phyloP scores from a whole-genome alignment of 768 basidiomycete species.

The Pisolithus microcarpus region DNA sequence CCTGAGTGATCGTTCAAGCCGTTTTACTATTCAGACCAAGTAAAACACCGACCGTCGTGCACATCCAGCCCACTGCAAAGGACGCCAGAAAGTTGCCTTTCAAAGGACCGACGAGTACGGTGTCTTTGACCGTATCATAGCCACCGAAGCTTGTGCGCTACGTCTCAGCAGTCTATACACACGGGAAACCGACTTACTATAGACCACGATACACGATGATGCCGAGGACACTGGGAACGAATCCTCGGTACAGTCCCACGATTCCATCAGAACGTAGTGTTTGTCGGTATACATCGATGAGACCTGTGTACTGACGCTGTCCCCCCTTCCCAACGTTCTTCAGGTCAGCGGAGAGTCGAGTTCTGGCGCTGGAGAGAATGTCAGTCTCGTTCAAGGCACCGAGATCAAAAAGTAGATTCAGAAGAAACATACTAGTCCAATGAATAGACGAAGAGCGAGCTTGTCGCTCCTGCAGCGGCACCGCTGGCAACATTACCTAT shows the following conservation, averaged over 20 bases:
- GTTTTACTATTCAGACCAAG: background rate
- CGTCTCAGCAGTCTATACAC: background rate
- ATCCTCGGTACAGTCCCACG: constrained; percentile 36
- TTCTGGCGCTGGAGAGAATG: constrained; percentile 28
- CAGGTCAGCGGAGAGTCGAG: constrained; percentile 35
- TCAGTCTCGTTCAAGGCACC: background rate
- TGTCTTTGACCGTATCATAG: constrained; percentile 35
- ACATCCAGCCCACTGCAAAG: constrained; percentile 36
- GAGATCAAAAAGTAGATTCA: background rate
- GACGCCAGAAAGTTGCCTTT: constrained; percentile 35
- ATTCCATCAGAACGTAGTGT: constrained; percentile 36
- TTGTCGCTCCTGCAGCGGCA: constrained; percentile 37
- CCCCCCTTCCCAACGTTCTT: constrained; percentile 33
- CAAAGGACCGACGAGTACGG: constrained; percentile 32
- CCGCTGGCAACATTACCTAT: constrained; percentile 37
- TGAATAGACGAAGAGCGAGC: constrained; percentile 39
- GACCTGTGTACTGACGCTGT: constrained; percentile 33
- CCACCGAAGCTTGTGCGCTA: constrained; percentile 31
- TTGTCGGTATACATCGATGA: constrained; percentile 38
- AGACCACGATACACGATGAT: constrained; percentile 38
- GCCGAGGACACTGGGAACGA: constrained; percentile 35
- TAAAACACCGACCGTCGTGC: constrained; percentile 29
- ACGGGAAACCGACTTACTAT: constrained; percentile 26
- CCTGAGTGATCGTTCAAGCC: constrained; percentile 12
- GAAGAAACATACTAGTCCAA: constrained; percentile 32